Conservation (phyloP, 805 yeast genomes). For the Pichia nakasei region DNA sequence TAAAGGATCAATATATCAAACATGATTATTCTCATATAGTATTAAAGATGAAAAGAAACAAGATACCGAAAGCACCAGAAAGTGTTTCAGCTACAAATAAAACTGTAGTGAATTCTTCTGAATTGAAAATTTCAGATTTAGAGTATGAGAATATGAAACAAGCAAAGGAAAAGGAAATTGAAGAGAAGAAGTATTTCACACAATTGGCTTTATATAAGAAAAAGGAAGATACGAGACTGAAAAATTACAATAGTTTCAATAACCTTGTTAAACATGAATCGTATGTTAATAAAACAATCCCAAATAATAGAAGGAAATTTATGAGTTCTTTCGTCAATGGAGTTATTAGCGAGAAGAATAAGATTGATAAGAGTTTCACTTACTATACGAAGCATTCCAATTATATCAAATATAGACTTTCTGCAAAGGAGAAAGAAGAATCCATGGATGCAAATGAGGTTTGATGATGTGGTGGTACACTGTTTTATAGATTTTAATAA, state of each 20-base stretch:
- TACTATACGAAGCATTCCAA: conserved; percentile 36
- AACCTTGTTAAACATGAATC: conserved; percentile 21
- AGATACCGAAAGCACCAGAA: too few species aligned
- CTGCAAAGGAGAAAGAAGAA: conserved; percentile 32
- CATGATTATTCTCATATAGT: neutral
- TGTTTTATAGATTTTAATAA: too few species aligned
- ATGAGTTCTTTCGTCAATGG: conserved; percentile 22
- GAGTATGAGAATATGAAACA: conserved; percentile 16
- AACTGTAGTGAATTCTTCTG: neutral
- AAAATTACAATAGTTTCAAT: conserved; percentile 28
- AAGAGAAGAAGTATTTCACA: conserved; percentile 11
- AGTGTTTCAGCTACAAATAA: conserved; percentile 9
- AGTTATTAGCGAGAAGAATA: conserved; percentile 19
- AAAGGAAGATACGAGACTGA: conserved; percentile 23
- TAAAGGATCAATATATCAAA: conserved; percentile 30
- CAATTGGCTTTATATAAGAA: conserved; percentile 15
- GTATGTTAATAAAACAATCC: conserved; percentile 16
- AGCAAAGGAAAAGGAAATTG: conserved; percentile 10
- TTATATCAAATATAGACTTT: conserved; percentile 33
- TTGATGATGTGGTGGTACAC: too few species aligned
- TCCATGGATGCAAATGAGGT: too few species aligned
- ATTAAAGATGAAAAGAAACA: conserved; percentile 5
- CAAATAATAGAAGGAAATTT: conserved; percentile 18
- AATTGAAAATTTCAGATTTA: conserved; percentile 13
- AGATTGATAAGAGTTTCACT: conserved; percentile 24